Conservation (phyloP, 208 protist genomes). For the Spongospora subterranea region DNA sequence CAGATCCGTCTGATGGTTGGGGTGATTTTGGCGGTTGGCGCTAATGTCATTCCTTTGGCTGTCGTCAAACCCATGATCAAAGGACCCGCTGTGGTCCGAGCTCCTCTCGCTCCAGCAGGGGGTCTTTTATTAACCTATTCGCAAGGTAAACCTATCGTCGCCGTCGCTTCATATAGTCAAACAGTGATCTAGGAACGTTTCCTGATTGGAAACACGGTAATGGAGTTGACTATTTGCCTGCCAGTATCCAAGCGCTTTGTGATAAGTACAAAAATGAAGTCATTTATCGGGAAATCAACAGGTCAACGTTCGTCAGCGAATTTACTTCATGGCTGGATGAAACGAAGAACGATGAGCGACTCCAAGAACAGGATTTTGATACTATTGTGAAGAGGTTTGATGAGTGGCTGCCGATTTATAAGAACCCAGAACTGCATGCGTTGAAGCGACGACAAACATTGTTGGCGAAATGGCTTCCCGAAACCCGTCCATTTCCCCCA, state of each 20-base stretch:
- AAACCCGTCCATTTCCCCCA: background rate
- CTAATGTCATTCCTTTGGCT: background rate
- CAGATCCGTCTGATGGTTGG: conserved; percentile 41
- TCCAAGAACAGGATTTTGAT: background rate
- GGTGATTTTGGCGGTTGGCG: background rate
- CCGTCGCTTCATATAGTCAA: background rate
- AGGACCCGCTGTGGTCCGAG: background rate
- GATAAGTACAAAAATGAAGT: background rate
- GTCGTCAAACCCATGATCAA: background rate
- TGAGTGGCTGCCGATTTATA: conserved; percentile 27
- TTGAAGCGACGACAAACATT: background rate
- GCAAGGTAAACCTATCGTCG: background rate
- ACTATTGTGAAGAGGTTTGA: background rate
- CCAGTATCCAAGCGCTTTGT: background rate
- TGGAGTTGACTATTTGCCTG: background rate
- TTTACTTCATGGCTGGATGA: conserved; percentile 19
- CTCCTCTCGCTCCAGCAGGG: background rate
- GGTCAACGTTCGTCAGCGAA: background rate
- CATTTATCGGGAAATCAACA: background rate
- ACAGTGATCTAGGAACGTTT: background rate
- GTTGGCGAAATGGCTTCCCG: conserved; percentile 31
- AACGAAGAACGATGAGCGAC: background rate
- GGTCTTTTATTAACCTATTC: conserved; percentile 12
- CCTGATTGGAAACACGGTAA: background rate
- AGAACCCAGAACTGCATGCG: background rate